Conservation (phyloP, 306 rosid genomes). For the Myrica gale region DNA sequence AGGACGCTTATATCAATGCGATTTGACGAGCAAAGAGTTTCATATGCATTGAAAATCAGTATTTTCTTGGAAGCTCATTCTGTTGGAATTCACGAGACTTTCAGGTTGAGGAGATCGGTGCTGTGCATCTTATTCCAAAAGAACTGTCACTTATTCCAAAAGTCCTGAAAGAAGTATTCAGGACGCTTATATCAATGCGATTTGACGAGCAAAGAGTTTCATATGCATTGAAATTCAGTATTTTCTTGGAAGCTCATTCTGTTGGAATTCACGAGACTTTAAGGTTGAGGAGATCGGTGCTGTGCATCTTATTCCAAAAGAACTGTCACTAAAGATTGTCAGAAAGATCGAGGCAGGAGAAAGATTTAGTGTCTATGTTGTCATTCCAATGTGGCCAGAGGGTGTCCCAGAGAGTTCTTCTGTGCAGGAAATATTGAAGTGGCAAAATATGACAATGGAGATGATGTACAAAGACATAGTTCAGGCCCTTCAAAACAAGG, state of each 20-base stretch:
- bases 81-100: constrained; percentile 37
- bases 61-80: constrained; percentile 51
- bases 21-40: constrained; percentile 45
- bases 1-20: constrained; percentile 49
- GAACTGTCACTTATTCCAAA: constrained; percentile 26
- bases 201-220: constrained; percentile 42
- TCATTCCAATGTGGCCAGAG: constrained; percentile 66
- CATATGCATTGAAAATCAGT: constrained; percentile 52
- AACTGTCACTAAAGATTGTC: constrained; percentile 50
- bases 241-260: constrained; percentile 48
- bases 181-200: constrained; percentile 48
- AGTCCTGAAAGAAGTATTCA: constrained; percentile 48
- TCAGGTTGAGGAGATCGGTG: constrained; percentile 33
- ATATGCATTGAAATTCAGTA: constrained; percentile 55
- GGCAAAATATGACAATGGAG: constrained; percentile 54
- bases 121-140: constrained; percentile 42
- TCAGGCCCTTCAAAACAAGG: constrained; percentile 39
- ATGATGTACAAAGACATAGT: constrained; percentile 55
- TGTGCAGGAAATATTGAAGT: constrained; percentile 45
- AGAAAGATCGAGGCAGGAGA: constrained; percentile 56
- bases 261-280: constrained; percentile 36
- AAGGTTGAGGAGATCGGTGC: constrained; percentile 40
- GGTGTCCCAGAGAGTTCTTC: constrained; percentile 47
- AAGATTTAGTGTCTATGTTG: constrained; percentile 43
- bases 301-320: constrained; percentile 45